Evolutionary conservation across 495 filamentous ascomycete genomes (phyloP), one percentile per base, ranked within the genome.

Genomic region (Entonaema liquescens): DNA sequence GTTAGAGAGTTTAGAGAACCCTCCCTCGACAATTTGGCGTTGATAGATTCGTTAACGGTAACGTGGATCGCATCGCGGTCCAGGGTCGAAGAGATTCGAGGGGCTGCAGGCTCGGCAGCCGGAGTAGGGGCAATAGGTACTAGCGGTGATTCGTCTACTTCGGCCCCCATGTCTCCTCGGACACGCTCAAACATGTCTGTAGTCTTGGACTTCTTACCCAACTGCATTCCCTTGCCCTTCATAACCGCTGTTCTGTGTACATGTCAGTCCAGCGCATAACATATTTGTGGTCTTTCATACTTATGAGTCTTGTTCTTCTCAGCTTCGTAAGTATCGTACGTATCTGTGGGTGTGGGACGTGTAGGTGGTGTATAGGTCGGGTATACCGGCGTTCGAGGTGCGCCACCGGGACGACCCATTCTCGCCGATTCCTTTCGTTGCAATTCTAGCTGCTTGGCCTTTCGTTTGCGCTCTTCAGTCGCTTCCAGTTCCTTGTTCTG

Each of bases 401-500:
- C 87, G 35, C 76, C 78, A 38, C 76, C 78, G 67, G 78, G 78
- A 63, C 86, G 83, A 19, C 83, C 85, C 65, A 72, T 83, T 68
- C 84, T 83, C 11, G 84, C 85, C 69, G 92, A 89, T 76, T 98
- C 96, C 79, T 98, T 98, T 75, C 96, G 92, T 83, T 99, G 95
- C 85, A 98, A 91, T 79, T 99, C 95, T 68, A 98, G 81, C 80
- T 98, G 95, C 85, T 98, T 98, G 9, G 95, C 96, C 81, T 97
- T 98, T 62, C 93, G 84, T 84, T 99, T 99, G 74, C 96, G 91
- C 86, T 99, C 95, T 79, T 99, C 95, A 62, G 89, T 96, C 23
- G 95, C 95, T 82, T 99, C 95, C 67, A 98, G 84, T 79, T 99
- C 95, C 86, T 99, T 99, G 85, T 99, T 99, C 89, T 96, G 77